Percentiles rank a stretch among this genome's conserved stretches.
These are phyloP conservation scores for Kodamaea neixiangensis DNA, from an alignment of 805 yeast genomes.

Conservation along the genomic window DNA sequence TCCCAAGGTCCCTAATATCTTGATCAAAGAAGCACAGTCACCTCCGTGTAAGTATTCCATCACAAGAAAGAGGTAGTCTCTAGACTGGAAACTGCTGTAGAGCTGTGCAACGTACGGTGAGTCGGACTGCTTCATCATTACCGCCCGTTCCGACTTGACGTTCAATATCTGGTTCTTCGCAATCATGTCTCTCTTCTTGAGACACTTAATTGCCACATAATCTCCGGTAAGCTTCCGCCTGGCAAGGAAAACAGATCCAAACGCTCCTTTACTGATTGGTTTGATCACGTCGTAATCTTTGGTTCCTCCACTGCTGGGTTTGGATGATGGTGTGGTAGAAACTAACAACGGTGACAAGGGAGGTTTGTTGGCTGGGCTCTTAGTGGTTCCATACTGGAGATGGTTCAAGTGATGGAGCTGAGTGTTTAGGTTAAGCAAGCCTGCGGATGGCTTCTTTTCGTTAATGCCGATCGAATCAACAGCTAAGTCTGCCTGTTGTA, in stretches of 20 bases:
- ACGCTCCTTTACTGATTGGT: constrained; percentile 96
- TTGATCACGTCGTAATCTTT: constrained; percentile 87
- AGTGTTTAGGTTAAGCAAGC: constrained; percentile 10
- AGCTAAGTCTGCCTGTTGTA: constrained; percentile 14
- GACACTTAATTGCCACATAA: constrained; percentile 89
- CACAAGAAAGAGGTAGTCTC: constrained; percentile 82
- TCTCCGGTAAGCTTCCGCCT: constrained; percentile 86
- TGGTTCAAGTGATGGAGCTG: constrained; percentile 6
- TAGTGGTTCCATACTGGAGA: constrained; percentile 2
- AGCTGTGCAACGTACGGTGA: constrained; percentile 91
- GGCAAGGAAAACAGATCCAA: constrained; percentile 91
- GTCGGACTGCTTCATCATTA: constrained; percentile 96
- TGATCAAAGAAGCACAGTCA: constrained; percentile 84
- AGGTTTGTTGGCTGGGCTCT: constrained; percentile 39
- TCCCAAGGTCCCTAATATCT: constrained; percentile 79
- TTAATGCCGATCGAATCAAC: constrained; percentile 12
- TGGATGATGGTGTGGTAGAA: constrained; percentile 56
- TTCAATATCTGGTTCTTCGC: constrained; percentile 95
- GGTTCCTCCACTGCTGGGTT: constrained; percentile 66
- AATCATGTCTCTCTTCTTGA: constrained; percentile 92
- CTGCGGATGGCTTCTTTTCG: constrained; percentile 24
- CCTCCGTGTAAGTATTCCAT: constrained; percentile 98
- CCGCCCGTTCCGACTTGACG: constrained; percentile 92
- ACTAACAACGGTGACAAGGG: constrained; percentile 82
- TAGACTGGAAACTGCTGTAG: constrained; percentile 84